phyloP scores from a whole-genome alignment of 345 rosid species.

The Ceriops zippeliana region DNA sequence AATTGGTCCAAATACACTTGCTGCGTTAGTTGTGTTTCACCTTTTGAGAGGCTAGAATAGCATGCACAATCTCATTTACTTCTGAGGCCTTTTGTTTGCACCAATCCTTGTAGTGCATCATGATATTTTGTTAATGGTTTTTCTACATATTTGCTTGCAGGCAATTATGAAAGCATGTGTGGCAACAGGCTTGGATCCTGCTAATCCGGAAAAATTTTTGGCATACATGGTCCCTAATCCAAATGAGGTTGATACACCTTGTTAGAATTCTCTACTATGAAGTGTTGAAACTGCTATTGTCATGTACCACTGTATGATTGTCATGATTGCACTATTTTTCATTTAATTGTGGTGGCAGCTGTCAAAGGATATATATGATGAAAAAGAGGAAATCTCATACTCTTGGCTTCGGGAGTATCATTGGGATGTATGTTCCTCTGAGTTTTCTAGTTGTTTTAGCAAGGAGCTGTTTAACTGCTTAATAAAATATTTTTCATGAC shows the following conservation, averaged over 20 bases:
- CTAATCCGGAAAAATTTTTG: conserved; percentile 76
- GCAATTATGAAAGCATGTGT: conserved; percentile 90
- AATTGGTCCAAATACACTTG: background rate
- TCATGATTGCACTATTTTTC: background rate
- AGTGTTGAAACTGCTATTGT: conserved; percentile 2
- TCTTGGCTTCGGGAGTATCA: conserved; percentile 90
- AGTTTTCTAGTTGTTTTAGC: conserved; percentile 6
- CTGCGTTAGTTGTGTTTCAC: background rate
- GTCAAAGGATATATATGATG: conserved; percentile 73
- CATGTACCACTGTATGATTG: background rate
- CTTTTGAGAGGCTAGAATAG: background rate
- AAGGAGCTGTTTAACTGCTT: conserved; percentile 5
- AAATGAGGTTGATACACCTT: conserved; percentile 60
- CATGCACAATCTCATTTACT: background rate
- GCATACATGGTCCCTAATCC: conserved; percentile 85
- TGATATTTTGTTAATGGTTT: background rate
- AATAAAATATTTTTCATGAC: conserved; percentile 14
- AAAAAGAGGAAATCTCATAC: conserved; percentile 68
- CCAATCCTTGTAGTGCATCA: background rate
- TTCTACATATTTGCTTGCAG: conserved; percentile 35
- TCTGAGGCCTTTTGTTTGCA: background rate
- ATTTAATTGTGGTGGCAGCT: conserved; percentile 44
- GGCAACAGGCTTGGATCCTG: conserved; percentile 61
- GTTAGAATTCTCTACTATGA: background rate
- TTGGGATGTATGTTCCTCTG: conserved; percentile 76